Evolutionary conservation across 495 filamentous ascomycete genomes (phyloP).

Genomic region (Penicillium herquei): DNA sequence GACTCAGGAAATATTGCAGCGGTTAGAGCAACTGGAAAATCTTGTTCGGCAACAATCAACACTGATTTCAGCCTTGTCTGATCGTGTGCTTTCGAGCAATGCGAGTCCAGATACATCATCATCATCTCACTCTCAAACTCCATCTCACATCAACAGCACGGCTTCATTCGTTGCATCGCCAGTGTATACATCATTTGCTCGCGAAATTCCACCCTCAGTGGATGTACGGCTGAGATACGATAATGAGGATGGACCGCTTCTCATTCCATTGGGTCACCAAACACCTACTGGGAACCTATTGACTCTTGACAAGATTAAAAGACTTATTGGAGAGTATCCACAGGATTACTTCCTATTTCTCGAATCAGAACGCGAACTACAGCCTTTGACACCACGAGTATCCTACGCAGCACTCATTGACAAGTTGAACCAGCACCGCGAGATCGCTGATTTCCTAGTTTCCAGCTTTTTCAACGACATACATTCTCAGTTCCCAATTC

Average conservation of each 20-base stretch:
- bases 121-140: not conserved
- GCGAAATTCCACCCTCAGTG: not conserved
- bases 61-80: slow-evolving; percentile 6
- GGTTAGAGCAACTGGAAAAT: slow-evolving; percentile 6
- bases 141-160: not conserved
- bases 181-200: not conserved
- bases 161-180: not conserved
- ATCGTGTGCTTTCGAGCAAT: slow-evolving; percentile 3
- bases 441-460: slow-evolving; percentile 2
- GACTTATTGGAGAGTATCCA: slow-evolving; percentile 19
- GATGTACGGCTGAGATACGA: slow-evolving; percentile 1
- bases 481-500: slow-evolving; percentile 15
- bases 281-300: slow-evolving; percentile 17
- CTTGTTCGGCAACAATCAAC: slow-evolving; percentile 10
- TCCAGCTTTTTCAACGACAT: slow-evolving; percentile 12
- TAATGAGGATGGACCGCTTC: slow-evolving; percentile 6
- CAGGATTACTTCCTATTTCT: slow-evolving; percentile 18
- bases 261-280: slow-evolving; percentile 14
- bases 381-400: not conserved
- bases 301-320: slow-evolving; percentile 14
- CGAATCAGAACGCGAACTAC: slow-evolving; percentile 13
- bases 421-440: not conserved
- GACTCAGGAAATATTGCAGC: slow-evolving; percentile 1
- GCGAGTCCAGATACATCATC: not conserved
- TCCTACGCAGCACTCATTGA: slow-evolving; percentile 1